A percentile compares a stretch with the other conserved stretches of the same genome.
Conservation (phyloP, 257 asterid genomes). For the Nicotiana noctiflora region DNA sequence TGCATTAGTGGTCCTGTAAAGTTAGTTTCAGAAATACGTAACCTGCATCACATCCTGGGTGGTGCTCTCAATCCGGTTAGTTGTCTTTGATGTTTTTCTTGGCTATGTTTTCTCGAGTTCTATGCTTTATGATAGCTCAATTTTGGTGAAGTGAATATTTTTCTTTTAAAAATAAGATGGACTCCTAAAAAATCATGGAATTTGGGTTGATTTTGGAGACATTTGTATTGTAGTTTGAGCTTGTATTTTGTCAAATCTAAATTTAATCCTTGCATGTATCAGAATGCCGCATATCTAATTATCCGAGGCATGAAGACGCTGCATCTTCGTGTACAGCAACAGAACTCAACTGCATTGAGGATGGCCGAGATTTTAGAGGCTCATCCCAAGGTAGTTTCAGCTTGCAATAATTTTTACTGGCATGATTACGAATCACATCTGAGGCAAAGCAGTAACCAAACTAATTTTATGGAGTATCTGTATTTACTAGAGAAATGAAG, state of each 20-base stretch:
- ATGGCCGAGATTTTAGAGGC: slow-evolving; percentile 99
- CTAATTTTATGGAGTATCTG: neutral
- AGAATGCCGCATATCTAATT: slow-evolving; percentile 91
- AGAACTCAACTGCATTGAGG: slow-evolving; percentile 89
- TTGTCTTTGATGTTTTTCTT: slow-evolving; percentile 9
- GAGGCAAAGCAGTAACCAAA: neutral
- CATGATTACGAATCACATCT: neutral
- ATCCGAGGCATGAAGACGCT: slow-evolving; percentile 99
- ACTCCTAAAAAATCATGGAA: neutral
- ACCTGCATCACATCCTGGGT: slow-evolving; percentile 85
- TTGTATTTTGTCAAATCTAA: neutral
- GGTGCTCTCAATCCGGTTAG: slow-evolving; percentile 93
- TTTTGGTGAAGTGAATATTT: neutral
- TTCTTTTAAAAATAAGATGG: neutral
- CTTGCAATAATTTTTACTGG: neutral
- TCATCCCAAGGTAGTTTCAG: slow-evolving; percentile 76
- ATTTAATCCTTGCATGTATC: slow-evolving; percentile 7
- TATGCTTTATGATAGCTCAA: neutral
- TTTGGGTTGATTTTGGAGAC: neutral
- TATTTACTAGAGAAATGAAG: neutral
- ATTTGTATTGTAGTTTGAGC: neutral
- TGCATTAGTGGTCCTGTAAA: slow-evolving; percentile 80
- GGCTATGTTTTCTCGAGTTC: neutral
- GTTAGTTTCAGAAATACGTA: slow-evolving; percentile 57
- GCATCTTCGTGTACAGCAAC: slow-evolving; percentile 97